Base-by-base conservation (phyloP, 2,329 filamentous ascomycete species). In the Monilinia aucupariae region DNA sequence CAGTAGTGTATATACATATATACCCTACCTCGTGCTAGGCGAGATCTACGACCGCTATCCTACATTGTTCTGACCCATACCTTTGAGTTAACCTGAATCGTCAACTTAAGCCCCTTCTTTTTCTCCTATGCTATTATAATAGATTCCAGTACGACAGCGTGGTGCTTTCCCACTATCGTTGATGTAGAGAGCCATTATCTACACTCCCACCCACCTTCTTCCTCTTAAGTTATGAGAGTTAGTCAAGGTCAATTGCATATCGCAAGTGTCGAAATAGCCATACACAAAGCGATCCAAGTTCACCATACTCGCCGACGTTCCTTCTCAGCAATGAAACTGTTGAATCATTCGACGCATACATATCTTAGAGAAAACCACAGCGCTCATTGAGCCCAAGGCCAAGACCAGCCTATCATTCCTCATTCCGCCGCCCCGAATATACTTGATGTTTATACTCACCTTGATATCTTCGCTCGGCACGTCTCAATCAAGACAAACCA, bases 331-430 rank as follows among this genome's bases (percentile, higher is more conserved):
- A 70, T 66, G 7, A 72, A 58, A 30, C 73, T 69, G 52, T 73
- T 65, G 32, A 70, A 73, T 30, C 66, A 68, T 12, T 72, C 68
- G 10, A n/a, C n/a, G n/a, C n/a, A 74, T 68, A 39, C 69, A 72
- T 5, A 67, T 65, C 7, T 63, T 68, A 53, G 73, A 70, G 5
- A 72, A 65, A 30, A 66, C 67, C 9, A 67, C 67, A 10, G 72
- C 61, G 3, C 68, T 69, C 3, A 72, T 50, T 5, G 60, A 65
- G 30, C 68, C 67, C 17, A 69, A 49, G 1, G 63, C n/a, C 64
- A 4, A 72, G 64, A 1, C 68, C 66, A 1, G 65, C 68, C 43
- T 60, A 51, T n/a, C n/a, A n/a, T n/a, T n/a, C n/a, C n/a, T 1
- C 61, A 64, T 51, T 63, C 50, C 25, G 63, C 55, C 30, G 50